Evolutionary conservation across 2,329 filamentous ascomycete genomes (phyloP), one percentile per base, ranked within the genome.

Genomic region (Cylindrodendrum hubeiense): DNA sequence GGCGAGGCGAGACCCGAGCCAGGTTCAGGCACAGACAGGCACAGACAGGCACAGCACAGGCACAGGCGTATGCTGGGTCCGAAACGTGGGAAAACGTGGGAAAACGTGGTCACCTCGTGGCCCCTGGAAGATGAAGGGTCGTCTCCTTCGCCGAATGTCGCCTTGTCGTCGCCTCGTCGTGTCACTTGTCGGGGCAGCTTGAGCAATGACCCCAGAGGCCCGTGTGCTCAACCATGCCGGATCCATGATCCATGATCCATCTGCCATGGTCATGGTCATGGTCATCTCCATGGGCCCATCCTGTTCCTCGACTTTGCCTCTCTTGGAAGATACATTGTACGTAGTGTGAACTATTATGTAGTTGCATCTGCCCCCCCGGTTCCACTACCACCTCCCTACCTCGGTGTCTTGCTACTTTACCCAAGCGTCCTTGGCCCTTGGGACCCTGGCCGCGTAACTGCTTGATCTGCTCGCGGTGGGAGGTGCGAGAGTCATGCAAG

Each of bases 31-130:
- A 30, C 28, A 30, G 46, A 26, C 22, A 33, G n/a, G n/a, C n/a
- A n/a, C n/a, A n/a, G n/a, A n/a, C n/a, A n/a, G n/a, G n/a, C n/a
- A n/a, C n/a, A n/a, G n/a, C n/a, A n/a, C 28, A 30, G 46, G 37
- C 22, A 33, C 39, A 53, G 49, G 26, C 39, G 24, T 22, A 33
- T 43, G 34, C 56, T 43, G 46, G 56, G 46, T 19, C 56, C 46
- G 26, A 46, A 47, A 46, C 57, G 37, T 46, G 47, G 41, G 7
- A 62, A 50, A 55, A 55, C 43, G 54, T 44, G 55, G 55, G 50
- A 63, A 64, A 63, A 63, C 63, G 59, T 66, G 63, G 63, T 54
- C 30, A 43, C 63, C 63, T 66, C 59, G 63, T 66, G 63, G 63
- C 39, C 51, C 33, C 54, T 63, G 53, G 54, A 62, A 63, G 49